These are phyloP conservation scores for Aspergillus tamarii DNA, from an alignment of 2,329 filamentous ascomycete species.

Conservation along the genomic window DNA sequence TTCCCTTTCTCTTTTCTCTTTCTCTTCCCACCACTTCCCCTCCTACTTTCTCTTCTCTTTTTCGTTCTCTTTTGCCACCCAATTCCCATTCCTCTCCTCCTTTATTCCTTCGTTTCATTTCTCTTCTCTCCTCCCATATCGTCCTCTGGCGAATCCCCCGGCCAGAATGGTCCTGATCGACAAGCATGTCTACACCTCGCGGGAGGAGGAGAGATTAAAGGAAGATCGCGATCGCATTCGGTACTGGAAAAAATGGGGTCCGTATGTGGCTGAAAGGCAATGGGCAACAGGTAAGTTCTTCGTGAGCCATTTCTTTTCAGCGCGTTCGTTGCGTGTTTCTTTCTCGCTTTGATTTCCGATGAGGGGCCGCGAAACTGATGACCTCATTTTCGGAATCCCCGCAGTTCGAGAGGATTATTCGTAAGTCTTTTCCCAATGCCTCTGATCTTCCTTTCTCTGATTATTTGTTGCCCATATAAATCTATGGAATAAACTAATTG, in stretches of 20 bases:
- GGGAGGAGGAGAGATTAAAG: slow-evolving; percentile 87
- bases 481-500: slow-evolving; percentile 4
- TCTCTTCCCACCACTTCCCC: background rate
- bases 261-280: slow-evolving; percentile 90
- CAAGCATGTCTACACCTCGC: slow-evolving; percentile 81
- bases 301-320: background rate
- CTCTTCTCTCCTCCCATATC: background rate
- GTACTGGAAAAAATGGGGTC: slow-evolving; percentile 99
- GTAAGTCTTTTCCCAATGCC: slow-evolving; percentile 46
- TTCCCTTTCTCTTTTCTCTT: background rate
- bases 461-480: background rate
- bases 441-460: background rate
- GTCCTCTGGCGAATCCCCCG: background rate
- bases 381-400: slow-evolving; percentile 23
- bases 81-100: background rate
- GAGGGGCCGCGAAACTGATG: slow-evolving; percentile 24
- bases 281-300: slow-evolving; percentile 79
- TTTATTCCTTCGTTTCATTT: background rate
- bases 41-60: background rate
- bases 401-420: slow-evolving; percentile 89
- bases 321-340: too few species aligned
- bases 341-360: background rate
- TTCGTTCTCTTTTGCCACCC: background rate
- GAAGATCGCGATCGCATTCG: slow-evolving; percentile 80
- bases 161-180: slow-evolving; percentile 82